These are phyloP conservation scores for Piloderma croceum DNA, from an alignment of 768 basidiomycete genomes.

Conservation along the genomic window DNA sequence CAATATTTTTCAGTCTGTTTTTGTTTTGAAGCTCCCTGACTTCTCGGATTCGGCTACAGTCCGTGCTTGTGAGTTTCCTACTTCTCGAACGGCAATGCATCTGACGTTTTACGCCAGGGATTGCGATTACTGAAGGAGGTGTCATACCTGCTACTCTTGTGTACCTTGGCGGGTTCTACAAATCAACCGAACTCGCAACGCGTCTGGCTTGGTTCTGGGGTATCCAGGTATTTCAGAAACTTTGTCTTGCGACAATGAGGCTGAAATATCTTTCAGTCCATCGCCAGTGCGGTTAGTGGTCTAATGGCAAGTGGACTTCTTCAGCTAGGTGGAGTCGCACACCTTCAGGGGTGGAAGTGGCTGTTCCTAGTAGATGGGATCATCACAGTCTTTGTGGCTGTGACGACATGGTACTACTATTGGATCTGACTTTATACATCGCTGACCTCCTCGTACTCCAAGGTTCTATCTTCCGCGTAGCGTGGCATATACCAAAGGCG, in stretches of 20 bases:
- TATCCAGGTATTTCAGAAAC: too few relatives aligned
- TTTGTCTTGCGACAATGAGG: too few relatives aligned
- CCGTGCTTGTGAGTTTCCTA: constrained; percentile 3
- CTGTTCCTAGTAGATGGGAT: constrained; percentile 36
- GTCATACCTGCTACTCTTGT: too few relatives aligned
- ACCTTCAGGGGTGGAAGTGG: constrained; percentile 39
- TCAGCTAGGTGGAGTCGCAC: constrained; percentile 29
- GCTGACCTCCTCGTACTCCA: not conserved
- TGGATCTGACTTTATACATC: not conserved
- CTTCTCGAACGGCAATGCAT: too few relatives aligned
- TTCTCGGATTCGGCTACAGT: constrained; percentile 30
- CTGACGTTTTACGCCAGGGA: too few relatives aligned
- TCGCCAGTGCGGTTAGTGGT: constrained; percentile 36
- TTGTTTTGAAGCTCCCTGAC: not conserved
- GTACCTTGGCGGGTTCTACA: too few relatives aligned
- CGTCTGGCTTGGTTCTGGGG: too few relatives aligned
- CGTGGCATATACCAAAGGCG: constrained; percentile 24
- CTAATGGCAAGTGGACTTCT: constrained; percentile 37
- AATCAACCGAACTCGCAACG: too few relatives aligned
- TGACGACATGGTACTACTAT: constrained; percentile 26
- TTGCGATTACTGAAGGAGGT: constrained; percentile 38
- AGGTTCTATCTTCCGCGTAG: constrained; percentile 35
- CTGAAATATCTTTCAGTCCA: constrained; percentile 9
- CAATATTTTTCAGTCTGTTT: not conserved
- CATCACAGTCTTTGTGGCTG: constrained; percentile 30